Evolutionary conservation across 495 filamentous ascomycete genomes (phyloP).

Genomic region (Xylaria castorea): DNA sequence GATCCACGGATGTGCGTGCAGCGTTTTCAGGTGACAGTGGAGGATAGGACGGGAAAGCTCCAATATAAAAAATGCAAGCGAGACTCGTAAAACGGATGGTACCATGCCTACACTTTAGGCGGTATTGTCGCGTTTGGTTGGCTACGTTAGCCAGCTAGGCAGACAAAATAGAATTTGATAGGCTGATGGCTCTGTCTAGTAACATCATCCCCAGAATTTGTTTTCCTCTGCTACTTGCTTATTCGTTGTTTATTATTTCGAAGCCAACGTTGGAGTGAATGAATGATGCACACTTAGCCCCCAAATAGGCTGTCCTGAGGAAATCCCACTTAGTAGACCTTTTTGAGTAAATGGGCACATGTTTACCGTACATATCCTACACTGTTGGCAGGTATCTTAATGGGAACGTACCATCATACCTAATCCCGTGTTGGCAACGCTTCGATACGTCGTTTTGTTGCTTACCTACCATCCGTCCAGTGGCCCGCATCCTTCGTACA

Average conservation of each 20-base stretch:
- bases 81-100: neutral
- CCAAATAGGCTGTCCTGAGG: neutral
- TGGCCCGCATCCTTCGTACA: neutral
- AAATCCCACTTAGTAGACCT: neutral
- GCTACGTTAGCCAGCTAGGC: neutral
- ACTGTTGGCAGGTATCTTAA: neutral
- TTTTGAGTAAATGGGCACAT: neutral
- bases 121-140: neutral
- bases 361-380: neutral
- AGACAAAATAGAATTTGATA: slow-evolving; percentile 3
- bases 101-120: neutral
- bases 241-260: neutral
- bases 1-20: slow-evolving; percentile 3
- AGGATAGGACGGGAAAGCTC: slow-evolving; percentile 18
- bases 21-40: neutral
- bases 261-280: neutral
- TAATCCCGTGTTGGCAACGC: neutral
- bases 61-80: slow-evolving; percentile 13
- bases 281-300: neutral
- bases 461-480: neutral
- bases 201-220: neutral
- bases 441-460: slow-evolving; percentile 1
- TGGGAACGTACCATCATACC: neutral
- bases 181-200: neutral
- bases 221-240: neutral